phyloP scores from a whole-genome alignment of 2,329 filamentous ascomycete species.

The Ceratocystis destructans region DNA sequence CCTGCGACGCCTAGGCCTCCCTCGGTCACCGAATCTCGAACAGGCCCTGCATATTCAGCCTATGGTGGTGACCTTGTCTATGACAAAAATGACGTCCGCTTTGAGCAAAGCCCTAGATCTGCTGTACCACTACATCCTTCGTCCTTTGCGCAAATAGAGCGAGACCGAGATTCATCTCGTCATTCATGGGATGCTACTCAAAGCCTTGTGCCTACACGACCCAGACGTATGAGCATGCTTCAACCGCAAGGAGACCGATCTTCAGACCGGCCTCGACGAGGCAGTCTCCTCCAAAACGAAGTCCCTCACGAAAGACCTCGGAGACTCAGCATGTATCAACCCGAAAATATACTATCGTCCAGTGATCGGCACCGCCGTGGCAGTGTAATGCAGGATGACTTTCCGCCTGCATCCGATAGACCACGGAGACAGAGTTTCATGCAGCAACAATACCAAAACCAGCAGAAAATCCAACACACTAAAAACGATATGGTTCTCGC shows the following conservation, averaged over 20 bases:
- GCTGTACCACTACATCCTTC: not conserved
- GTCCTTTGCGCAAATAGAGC: constrained; percentile 7
- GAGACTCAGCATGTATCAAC: constrained; percentile 5
- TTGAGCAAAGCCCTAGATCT: constrained; percentile 7
- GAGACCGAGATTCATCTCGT: constrained; percentile 1
- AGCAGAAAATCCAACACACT: constrained; percentile 11
- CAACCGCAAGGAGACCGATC: not conserved
- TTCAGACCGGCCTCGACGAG: constrained; percentile 3
- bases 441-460: constrained; percentile 9
- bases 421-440: constrained; percentile 5
- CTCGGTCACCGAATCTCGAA: not conserved
- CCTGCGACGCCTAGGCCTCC: not conserved
- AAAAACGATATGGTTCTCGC: not conserved
- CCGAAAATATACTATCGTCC: not conserved
- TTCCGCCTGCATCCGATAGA: not conserved
- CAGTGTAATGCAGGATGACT: not conserved
- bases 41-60: constrained; percentile 7
- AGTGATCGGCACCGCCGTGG: constrained; percentile 3
- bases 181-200: constrained; percentile 12
- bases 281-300: constrained; percentile 11
- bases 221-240: constrained; percentile 3
- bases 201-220: not conserved
- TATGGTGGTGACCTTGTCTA: not conserved
- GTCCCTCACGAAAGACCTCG: constrained; percentile 6
- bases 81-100: not conserved